phyloP scores from a whole-genome alignment of 2,329 filamentous ascomycete genomes.

The Fusarium hostae region DNA sequence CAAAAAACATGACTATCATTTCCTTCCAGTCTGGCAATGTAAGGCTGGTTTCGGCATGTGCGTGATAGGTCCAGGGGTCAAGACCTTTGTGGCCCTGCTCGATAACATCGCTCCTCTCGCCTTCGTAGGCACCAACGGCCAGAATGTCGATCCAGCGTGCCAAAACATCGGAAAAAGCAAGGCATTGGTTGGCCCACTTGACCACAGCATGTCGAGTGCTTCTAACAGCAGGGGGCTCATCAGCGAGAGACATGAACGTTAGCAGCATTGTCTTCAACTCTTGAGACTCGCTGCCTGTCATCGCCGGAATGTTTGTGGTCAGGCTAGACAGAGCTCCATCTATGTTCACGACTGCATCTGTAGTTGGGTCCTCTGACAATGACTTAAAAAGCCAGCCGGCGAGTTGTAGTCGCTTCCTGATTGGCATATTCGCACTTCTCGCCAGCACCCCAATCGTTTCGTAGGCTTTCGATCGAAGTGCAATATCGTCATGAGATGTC shows the following conservation, averaged over 20 bases:
- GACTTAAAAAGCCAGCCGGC: conserved; percentile 83
- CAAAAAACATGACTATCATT: conserved; percentile 63
- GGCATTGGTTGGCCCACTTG: conserved; percentile 89
- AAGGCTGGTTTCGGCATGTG: conserved; percentile 56
- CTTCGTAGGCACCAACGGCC: conserved; percentile 73
- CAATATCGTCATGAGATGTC: conserved; percentile 67
- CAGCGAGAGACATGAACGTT: conserved; percentile 70
- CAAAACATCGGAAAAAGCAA: conserved; percentile 80
- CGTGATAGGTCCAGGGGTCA: conserved; percentile 69
- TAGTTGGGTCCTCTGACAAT: conserved; percentile 80
- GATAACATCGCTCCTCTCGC: conserved; percentile 82
- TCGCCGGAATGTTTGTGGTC: conserved; percentile 57
- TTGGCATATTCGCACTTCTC: conserved; percentile 68
- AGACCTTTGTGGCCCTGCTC: conserved; percentile 92
- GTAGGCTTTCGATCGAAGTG: conserved; percentile 83
- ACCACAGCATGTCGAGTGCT: conserved; percentile 85
- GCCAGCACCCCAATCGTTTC: conserved; percentile 89
- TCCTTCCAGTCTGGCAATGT: conserved; percentile 63
- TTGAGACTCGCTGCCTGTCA: conserved; percentile 44
- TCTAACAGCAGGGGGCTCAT: conserved; percentile 65
- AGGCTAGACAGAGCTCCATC: conserved; percentile 88
- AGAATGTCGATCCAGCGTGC: conserved; percentile 91
- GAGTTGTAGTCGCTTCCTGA: conserved; percentile 66
- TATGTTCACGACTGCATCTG: conserved; percentile 84
- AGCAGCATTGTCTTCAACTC: conserved; percentile 68